A percentile compares a stretch with the other conserved stretches of the same genome.
Conservation (phyloP, 345 rosid species). For the Melaleuca alternifolia region DNA sequence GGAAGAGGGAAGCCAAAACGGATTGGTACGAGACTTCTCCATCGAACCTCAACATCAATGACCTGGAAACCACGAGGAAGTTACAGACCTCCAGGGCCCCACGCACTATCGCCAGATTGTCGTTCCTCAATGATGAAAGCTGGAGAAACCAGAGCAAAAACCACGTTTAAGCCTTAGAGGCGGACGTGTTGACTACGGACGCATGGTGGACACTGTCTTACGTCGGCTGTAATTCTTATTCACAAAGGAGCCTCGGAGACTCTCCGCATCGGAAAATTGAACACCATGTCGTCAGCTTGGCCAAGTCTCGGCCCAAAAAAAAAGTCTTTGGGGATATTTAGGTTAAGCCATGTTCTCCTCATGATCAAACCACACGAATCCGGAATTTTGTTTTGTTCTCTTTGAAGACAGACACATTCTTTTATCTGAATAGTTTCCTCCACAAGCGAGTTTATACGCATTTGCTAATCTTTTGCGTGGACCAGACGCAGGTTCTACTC, state of each 20-base stretch:
- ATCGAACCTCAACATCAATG: conserved; percentile 21
- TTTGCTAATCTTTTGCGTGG: background rate
- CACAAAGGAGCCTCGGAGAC: background rate
- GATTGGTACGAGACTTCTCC: background rate
- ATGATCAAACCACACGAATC: background rate
- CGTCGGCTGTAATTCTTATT: background rate
- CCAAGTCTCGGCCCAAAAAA: background rate
- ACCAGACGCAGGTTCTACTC: background rate
- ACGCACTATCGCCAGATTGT: background rate
- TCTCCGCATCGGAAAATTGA: background rate
- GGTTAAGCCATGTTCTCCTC: background rate
- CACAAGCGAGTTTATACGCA: background rate
- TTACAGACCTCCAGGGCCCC: background rate
- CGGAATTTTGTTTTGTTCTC: background rate
- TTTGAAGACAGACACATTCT: background rate
- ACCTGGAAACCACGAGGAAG: conserved; percentile 28
- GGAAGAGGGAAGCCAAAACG: background rate
- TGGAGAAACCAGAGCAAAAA: background rate
- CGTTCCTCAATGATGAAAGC: background rate
- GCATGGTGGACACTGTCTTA: background rate
- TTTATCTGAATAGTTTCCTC: background rate
- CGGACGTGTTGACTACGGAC: background rate
- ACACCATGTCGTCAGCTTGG: too few relatives aligned
- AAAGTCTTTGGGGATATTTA: background rate
- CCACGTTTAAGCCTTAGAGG: background rate